These are phyloP conservation scores for Albifimbria verrucaria DNA, from an alignment of 2,329 filamentous ascomycete genomes.

Conservation along the genomic window DNA sequence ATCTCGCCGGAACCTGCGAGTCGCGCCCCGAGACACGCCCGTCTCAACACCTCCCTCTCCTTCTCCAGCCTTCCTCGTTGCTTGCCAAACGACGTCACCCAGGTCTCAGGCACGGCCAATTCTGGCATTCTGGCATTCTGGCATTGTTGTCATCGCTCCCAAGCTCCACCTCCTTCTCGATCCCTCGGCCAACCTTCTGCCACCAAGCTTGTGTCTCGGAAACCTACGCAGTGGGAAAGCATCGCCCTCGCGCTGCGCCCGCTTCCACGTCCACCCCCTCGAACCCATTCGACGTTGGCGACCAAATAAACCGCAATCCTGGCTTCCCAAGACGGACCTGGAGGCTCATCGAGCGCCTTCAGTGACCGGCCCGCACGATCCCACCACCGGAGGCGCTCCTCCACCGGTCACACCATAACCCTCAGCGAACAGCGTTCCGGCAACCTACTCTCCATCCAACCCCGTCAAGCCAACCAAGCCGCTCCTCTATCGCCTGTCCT, in stretches of 20 bases:
- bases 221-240: slow-evolving; percentile 3
- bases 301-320: slow-evolving; percentile 35
- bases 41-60: not conserved
- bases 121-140: not conserved
- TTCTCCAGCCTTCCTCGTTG: not conserved
- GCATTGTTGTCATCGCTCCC: no score
- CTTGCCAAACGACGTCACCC: not conserved
- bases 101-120: not conserved
- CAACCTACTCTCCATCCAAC: slow-evolving; percentile 26
- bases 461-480: slow-evolving; percentile 23
- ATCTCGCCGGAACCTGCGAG: not conserved
- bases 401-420: slow-evolving; percentile 29
- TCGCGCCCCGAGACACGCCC: not conserved
- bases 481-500: slow-evolving; percentile 49
- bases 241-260: slow-evolving; percentile 4
- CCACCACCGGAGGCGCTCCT: slow-evolving; percentile 50
- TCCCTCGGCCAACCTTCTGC: no score
- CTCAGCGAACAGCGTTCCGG: slow-evolving; percentile 27
- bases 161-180: no score
- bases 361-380: slow-evolving; percentile 44
- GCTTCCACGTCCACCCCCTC: slow-evolving; percentile 1
- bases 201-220: not conserved
- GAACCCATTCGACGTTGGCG: slow-evolving; percentile 11
- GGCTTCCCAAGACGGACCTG: slow-evolving; percentile 46
- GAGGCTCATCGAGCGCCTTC: slow-evolving; percentile 53